Evolutionary conservation across 2,329 filamentous ascomycete genomes (phyloP), one percentile per base, ranked within the genome.

Genomic region (Colletotrichum sansevieriae): DNA sequence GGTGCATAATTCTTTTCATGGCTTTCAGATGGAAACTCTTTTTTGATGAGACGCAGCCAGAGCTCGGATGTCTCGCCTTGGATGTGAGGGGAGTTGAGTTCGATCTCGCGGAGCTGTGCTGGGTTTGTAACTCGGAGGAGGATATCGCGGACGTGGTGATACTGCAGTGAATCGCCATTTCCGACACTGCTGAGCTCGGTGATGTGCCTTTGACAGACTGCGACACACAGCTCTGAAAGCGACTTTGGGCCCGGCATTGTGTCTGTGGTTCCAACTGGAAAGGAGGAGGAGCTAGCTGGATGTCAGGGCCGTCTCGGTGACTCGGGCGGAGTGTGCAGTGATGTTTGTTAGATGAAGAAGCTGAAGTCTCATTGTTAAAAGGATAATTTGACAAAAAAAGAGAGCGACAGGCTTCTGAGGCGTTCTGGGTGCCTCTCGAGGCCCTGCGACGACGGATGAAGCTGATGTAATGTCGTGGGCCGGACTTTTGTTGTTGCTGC

Each of bases 21-120:
- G 71, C 81, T 80, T 78, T 89, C 91, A 64, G 88, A 82, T 2
- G 90, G 89, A 70, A 97, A 92, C 74, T 97, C 90, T 55, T 90
- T 88, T 59, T 88, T 87, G 78, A 98, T 96, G 75, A 98, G 87
- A 33, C 88, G 86, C 47, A 89, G 80, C 95, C 95, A 98, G 70
- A 95, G 83, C 73, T 94, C 91, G 20, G 83, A 85, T 44, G 90
- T 90, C 64, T 92, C 84, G 43, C 89, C 88, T 70, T 87, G 84
- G 59, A 98, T 85, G 71, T 97, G 93, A 0, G 94, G 92, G 5
- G 91, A 95, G 75, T 90, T 89, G 58, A 85, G 70, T 80, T 98
- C 95, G 67, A 98, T 86, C 65, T 85, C 76, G 74, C 88, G 90
- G 37, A 98, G 88, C 77, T 97, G 94, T 51, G 86, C 81, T 1